A percentile compares a stretch with the other conserved stretches of the same genome.
Conservation (phyloP, 169 alveolate species). For the Babesia bigemina region DNA sequence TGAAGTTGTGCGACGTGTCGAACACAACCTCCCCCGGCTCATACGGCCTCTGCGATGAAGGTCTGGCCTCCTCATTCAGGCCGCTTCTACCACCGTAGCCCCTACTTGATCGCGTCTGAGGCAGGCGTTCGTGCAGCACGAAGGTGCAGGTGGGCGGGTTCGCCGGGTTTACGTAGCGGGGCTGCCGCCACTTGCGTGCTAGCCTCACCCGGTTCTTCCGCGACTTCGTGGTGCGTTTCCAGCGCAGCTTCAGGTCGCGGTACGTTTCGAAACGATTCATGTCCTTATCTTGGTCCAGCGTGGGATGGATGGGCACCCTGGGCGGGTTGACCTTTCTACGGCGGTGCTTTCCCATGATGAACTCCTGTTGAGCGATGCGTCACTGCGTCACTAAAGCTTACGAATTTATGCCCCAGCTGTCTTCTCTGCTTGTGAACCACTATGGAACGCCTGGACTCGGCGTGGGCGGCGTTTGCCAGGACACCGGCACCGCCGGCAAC, state of each 20-base stretch:
- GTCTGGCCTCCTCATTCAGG: neutral
- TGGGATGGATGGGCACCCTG: slow-evolving; percentile 82
- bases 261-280: slow-evolving; percentile 77
- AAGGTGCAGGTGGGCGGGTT: slow-evolving; percentile 74
- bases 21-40: slow-evolving; percentile 22
- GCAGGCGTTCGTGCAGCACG: slow-evolving; percentile 73
- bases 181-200: slow-evolving; percentile 81
- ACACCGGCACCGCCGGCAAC: neutral
- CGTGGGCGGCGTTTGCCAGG: neutral
- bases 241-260: slow-evolving; percentile 75
- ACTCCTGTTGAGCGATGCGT: slow-evolving; percentile 64
- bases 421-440: slow-evolving; percentile 63
- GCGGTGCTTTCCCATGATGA: slow-evolving; percentile 81
- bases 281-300: slow-evolving; percentile 75
- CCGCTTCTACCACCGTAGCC: neutral
- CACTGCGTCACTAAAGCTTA: slow-evolving; percentile 12
- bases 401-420: slow-evolving; percentile 64
- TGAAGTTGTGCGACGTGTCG: slow-evolving; percentile 62
- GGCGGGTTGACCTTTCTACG: slow-evolving; percentile 81
- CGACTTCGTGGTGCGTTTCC: slow-evolving; percentile 76
- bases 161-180: slow-evolving; percentile 74
- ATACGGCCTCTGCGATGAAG: neutral
- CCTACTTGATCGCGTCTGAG: slow-evolving; percentile 65
- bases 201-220: slow-evolving; percentile 71
- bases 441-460: slow-evolving; percentile 24